Evolutionary conservation across 768 basidiomycete genomes (phyloP).

Genomic region (Agrocybe chaxingu): DNA sequence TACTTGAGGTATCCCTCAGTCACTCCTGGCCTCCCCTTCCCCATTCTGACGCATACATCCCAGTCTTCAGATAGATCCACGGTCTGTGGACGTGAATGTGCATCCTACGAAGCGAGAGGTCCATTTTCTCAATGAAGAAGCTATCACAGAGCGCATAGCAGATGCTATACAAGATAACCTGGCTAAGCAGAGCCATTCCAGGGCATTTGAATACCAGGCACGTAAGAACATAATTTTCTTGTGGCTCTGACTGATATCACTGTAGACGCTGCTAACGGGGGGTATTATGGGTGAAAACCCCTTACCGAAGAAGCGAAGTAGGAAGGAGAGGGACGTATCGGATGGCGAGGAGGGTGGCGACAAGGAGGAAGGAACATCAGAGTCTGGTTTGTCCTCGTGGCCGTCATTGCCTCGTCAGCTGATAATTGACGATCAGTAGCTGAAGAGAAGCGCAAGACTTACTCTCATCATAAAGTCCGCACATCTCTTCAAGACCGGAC

Average conservation of each 20-base stretch:
- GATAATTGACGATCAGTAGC: slow-evolving; percentile 5
- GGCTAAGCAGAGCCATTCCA: slow-evolving; percentile 59
- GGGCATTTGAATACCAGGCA: slow-evolving; percentile 74
- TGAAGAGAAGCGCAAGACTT: slow-evolving; percentile 44
- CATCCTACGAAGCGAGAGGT: slow-evolving; percentile 98
- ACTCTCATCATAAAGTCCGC: slow-evolving; percentile 89
- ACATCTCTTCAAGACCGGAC: slow-evolving; percentile 87
- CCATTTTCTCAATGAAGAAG: slow-evolving; percentile 90
- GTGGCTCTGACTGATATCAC: background rate
- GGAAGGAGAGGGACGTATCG: slow-evolving; percentile 22
- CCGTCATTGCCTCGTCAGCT: slow-evolving; percentile 1
- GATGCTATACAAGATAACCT: slow-evolving; percentile 69
- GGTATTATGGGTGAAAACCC: slow-evolving; percentile 40
- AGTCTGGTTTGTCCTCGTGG: slow-evolving; percentile 9
- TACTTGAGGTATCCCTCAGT: slow-evolving; percentile 73
- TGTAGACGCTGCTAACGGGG: slow-evolving; percentile 60
- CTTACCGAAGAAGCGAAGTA: slow-evolving; percentile 15
- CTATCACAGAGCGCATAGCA: slow-evolving; percentile 73
- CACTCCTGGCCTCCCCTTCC: background rate
- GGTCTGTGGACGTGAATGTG: slow-evolving; percentile 93
- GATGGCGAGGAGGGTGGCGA: slow-evolving; percentile 24
- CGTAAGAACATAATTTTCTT: background rate
- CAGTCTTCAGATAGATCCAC: slow-evolving; percentile 81
- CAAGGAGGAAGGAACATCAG: slow-evolving; percentile 8
- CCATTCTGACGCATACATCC: background rate